phyloP scores from a whole-genome alignment of 139 green algal genomes.

The Monoraphidium neglectum region DNA sequence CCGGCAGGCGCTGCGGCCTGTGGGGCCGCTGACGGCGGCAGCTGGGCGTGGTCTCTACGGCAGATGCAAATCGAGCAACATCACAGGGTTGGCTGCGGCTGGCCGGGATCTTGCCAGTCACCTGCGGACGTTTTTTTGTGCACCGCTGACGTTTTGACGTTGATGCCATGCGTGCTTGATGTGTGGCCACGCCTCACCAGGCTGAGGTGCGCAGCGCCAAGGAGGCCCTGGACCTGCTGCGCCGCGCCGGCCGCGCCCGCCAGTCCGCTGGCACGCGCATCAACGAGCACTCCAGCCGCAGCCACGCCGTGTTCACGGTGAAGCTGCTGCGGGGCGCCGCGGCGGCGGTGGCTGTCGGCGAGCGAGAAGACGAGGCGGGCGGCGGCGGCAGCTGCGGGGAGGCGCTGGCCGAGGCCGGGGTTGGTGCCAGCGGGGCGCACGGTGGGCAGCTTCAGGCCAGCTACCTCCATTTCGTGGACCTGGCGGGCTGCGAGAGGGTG shows the following conservation, averaged over 20 bases:
- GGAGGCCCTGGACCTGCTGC: conserved; percentile 53
- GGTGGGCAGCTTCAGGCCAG: conserved; percentile 38
- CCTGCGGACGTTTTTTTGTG: too few species aligned
- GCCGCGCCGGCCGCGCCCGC: conserved; percentile 39
- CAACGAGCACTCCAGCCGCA: conserved; percentile 73
- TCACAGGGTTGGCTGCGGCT: too few species aligned
- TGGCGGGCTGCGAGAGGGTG: conserved; percentile 77
- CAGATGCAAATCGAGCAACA: not conserved
- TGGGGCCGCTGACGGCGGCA: too few species aligned
- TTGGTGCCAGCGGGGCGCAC: not conserved
- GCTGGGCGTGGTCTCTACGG: too few species aligned
- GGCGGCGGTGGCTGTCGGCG: not conserved
- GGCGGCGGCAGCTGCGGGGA: too few species aligned
- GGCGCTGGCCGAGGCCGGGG: not conserved
- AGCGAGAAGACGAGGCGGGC: not conserved
- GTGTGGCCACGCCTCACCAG: conserved; percentile 28
- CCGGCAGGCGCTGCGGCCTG: too few species aligned
- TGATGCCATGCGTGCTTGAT: too few species aligned
- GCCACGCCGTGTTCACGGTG: conserved; percentile 81
- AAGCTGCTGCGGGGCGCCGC: not conserved
- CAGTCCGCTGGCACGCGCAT: conserved; percentile 63
- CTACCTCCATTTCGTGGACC: conserved; percentile 84
- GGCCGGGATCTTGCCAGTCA: too few species aligned
- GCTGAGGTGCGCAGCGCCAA: conserved; percentile 33
- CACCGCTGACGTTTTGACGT: too few species aligned